A percentile compares a stretch with the other conserved stretches of the same genome.
phyloP scores from a whole-genome alignment of 306 rosid genomes.

The Fragaria nilgerrensis region DNA sequence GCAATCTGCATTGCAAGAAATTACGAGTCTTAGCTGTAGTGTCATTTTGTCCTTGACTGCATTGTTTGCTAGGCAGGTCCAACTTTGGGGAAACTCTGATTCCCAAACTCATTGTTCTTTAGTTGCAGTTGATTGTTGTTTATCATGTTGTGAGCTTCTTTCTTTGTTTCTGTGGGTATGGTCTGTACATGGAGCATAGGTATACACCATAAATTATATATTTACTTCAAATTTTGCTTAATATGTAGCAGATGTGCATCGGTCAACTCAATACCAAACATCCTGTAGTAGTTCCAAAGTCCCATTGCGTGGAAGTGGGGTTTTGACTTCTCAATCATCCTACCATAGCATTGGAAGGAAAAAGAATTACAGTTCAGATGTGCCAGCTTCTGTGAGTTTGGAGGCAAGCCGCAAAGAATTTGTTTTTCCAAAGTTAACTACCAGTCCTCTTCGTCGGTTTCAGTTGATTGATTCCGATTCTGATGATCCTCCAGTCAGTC shows the following conservation, averaged over 20 bases:
- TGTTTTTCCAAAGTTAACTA: constrained; percentile 50
- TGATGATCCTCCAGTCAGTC: constrained; percentile 44
- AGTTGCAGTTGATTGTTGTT: not conserved
- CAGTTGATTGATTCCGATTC: constrained; percentile 77
- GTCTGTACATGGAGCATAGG: not conserved
- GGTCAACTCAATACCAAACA: constrained; percentile 35
- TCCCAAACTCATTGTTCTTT: not conserved
- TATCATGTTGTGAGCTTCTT: not conserved
- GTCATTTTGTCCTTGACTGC: not conserved
- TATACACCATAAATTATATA: not conserved
- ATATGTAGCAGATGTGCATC: constrained; percentile 24
- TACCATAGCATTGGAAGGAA: constrained; percentile 35
- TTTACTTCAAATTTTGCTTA: constrained; percentile 9
- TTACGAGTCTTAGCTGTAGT: not conserved
- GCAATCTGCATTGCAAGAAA: not conserved
- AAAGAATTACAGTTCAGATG: constrained; percentile 41
- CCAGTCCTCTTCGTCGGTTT: constrained; percentile 82
- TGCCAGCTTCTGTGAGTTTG: constrained; percentile 34
- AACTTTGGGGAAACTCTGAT: not conserved
- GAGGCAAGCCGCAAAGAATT: constrained; percentile 34
- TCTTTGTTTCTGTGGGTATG: not conserved
- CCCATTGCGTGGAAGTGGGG: constrained; percentile 51
- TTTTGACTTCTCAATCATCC: constrained; percentile 35
- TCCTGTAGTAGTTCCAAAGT: constrained; percentile 73
- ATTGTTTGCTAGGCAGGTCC: not conserved